Conservation (phyloP, 805 yeast species). For the Starmerella vaccinii region DNA sequence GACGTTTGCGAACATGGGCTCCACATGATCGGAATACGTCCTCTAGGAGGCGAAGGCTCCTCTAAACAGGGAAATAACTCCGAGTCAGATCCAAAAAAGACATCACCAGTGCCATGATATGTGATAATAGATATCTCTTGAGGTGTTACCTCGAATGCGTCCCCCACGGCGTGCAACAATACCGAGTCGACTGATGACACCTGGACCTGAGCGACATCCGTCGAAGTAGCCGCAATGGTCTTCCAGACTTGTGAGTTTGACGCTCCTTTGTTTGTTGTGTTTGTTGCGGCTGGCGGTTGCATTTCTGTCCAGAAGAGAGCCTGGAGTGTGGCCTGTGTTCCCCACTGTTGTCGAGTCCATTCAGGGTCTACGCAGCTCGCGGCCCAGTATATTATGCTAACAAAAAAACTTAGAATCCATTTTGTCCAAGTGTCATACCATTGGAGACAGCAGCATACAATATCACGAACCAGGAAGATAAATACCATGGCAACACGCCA, state of each 20-base stretch:
- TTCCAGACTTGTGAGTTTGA: too few relatives aligned
- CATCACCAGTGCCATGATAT: neutral
- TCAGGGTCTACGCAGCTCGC: constrained; percentile 2
- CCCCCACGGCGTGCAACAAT: neutral
- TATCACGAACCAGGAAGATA: neutral
- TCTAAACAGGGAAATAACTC: neutral
- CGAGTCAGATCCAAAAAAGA: neutral
- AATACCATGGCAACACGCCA: neutral
- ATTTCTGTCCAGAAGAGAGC: constrained; percentile 3
- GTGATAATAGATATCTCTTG: neutral
- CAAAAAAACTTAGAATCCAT: neutral
- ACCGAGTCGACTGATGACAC: too few relatives aligned
- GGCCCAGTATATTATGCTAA: constrained; percentile 11
- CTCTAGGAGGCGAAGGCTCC: neutral
- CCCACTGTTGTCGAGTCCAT: constrained; percentile 8
- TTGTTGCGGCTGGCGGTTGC: neutral
- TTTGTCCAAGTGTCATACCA: neutral
- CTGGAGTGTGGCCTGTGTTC: constrained; percentile 7
- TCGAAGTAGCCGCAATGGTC: too few relatives aligned
- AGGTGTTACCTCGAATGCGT: neutral
- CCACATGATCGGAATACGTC: neutral
- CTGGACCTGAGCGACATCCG: too few relatives aligned
- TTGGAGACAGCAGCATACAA: neutral
- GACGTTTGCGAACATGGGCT: too few relatives aligned
- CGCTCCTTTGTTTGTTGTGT: neutral